phyloP scores from a whole-genome alignment of 768 basidiomycete species.

The Trametes villosa region DNA sequence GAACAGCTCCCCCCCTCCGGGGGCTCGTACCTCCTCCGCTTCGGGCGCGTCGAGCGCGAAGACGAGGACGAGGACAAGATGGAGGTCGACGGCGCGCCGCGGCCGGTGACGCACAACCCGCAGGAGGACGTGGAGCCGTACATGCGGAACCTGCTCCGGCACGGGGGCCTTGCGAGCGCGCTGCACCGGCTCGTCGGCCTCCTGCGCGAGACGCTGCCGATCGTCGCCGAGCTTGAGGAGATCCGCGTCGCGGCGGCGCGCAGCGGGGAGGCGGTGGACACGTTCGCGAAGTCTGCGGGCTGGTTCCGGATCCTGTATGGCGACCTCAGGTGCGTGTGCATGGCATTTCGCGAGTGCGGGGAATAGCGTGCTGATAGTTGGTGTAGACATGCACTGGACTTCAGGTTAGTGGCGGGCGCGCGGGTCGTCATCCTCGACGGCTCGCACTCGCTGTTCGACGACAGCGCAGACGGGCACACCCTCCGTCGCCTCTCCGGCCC shows the following conservation, averaged over 20 bases:
- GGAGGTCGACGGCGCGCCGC: slow-evolving; percentile 31
- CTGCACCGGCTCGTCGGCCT: slow-evolving; percentile 69
- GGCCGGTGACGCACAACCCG: slow-evolving; percentile 54
- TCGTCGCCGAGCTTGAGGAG: slow-evolving; percentile 71
- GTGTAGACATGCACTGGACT: slow-evolving; percentile 74
- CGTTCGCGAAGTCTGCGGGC: slow-evolving; percentile 78
- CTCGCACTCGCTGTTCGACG: slow-evolving; percentile 59
- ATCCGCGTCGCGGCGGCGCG: slow-evolving; percentile 40
- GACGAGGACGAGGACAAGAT: slow-evolving; percentile 21
- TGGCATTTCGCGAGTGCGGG: not conserved
- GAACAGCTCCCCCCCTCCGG: slow-evolving; percentile 72
- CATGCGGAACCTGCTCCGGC: slow-evolving; percentile 70
- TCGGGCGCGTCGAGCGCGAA: slow-evolving; percentile 53
- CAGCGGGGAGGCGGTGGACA: slow-evolving; percentile 51
- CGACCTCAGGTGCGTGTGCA: slow-evolving; percentile 56
- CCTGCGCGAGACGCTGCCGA: slow-evolving; percentile 76
- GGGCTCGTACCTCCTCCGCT: slow-evolving; percentile 74
- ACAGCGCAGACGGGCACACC: slow-evolving; percentile 4
- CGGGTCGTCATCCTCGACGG: slow-evolving; percentile 77
- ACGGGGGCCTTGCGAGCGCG: slow-evolving; percentile 66
- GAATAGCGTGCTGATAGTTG: slow-evolving; percentile 1
- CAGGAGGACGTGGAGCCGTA: slow-evolving; percentile 81
- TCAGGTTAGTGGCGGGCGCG: slow-evolving; percentile 70
- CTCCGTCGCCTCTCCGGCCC: not conserved
- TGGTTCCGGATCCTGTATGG: slow-evolving; percentile 82